Evolutionary conservation across 1,284 basidiomycete species (phyloP).

Genomic region (Xanthoconium separans): DNA sequence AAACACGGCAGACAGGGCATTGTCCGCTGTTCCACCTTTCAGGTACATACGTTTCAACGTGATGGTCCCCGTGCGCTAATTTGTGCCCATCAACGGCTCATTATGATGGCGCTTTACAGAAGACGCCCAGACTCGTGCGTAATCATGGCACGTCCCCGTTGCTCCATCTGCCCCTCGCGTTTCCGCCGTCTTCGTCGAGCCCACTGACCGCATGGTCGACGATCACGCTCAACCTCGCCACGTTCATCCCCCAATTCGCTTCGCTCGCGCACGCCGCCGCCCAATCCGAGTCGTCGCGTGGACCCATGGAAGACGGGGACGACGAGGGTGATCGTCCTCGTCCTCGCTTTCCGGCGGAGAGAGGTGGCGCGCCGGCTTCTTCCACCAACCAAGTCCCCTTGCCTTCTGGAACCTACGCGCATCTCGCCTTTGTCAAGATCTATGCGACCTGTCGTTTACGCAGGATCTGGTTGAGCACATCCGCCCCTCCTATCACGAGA

Average conservation of each 20-base stretch:
- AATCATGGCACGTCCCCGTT: constrained; percentile 44
- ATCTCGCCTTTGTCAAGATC: constrained; percentile 70
- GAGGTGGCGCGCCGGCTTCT: constrained; percentile 6
- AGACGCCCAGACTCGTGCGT: constrained; percentile 52
- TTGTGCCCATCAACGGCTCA: constrained; percentile 8
- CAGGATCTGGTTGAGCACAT: constrained; percentile 76
- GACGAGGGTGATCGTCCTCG: too few species aligned
- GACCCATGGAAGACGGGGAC: not conserved
- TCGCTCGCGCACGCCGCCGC: constrained; percentile 37
- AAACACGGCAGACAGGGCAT: constrained; percentile 55
- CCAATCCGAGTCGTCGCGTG: constrained; percentile 16
- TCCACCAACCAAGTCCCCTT: constrained; percentile 30
- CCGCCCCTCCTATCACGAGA: constrained; percentile 38
- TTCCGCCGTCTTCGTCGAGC: constrained; percentile 53
- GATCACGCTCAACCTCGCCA: constrained; percentile 59
- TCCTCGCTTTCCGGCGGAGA: constrained; percentile 13
- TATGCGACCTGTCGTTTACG: constrained; percentile 81
- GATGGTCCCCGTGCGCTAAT: not conserved
- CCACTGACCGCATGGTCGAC: constrained; percentile 74
- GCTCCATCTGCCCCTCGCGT: constrained; percentile 71
- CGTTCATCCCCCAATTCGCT: constrained; percentile 64
- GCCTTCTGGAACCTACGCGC: constrained; percentile 60
- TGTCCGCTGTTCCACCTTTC: constrained; percentile 77
- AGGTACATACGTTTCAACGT: constrained; percentile 47
- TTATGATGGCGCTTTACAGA: constrained; percentile 39